phyloP scores from a whole-genome alignment of 225 moss, liverwort and hornwort species.

The Antitrichia curtipendula region DNA sequence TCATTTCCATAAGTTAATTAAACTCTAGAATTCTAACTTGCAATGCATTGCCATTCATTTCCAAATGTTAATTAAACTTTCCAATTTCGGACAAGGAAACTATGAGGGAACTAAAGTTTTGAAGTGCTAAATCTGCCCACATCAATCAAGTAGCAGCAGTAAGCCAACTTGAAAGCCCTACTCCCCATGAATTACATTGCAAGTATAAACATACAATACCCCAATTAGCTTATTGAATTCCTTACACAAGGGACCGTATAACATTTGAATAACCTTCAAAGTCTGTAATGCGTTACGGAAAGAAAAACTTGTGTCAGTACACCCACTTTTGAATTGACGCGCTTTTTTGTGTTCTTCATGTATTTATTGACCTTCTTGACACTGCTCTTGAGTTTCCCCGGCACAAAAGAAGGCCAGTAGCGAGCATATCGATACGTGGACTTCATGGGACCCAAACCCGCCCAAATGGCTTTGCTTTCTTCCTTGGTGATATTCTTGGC shows the following conservation, averaged over 20 bases:
- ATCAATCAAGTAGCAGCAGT: neutral
- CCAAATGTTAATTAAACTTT: neutral
- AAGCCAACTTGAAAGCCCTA: neutral
- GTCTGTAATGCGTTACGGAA: neutral
- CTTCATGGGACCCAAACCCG: slow-evolving; percentile 37
- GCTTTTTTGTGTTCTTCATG: slow-evolving; percentile 11
- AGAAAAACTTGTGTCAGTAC: neutral
- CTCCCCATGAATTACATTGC: neutral
- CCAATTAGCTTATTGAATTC: neutral
- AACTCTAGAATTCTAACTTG: neutral
- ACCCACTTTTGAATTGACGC: slow-evolving; percentile 33
- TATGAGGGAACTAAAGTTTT: neutral
- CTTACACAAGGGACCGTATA: neutral
- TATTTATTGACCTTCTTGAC: slow-evolving; percentile 41
- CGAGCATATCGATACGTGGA: slow-evolving; percentile 49
- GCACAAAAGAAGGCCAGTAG: slow-evolving; percentile 49
- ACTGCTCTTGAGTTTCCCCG: slow-evolving; percentile 40
- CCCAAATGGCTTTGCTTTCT: slow-evolving; percentile 62
- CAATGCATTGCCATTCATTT: neutral
- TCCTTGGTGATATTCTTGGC: slow-evolving; percentile 46
- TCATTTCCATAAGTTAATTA: neutral
- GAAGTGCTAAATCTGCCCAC: neutral
- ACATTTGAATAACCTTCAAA: neutral
- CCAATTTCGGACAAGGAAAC: neutral
- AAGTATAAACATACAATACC: neutral